These are phyloP conservation scores for Hyphopichia pseudoburtonii DNA, from an alignment of 1,139 yeast species.

Conservation along the genomic window DNA sequence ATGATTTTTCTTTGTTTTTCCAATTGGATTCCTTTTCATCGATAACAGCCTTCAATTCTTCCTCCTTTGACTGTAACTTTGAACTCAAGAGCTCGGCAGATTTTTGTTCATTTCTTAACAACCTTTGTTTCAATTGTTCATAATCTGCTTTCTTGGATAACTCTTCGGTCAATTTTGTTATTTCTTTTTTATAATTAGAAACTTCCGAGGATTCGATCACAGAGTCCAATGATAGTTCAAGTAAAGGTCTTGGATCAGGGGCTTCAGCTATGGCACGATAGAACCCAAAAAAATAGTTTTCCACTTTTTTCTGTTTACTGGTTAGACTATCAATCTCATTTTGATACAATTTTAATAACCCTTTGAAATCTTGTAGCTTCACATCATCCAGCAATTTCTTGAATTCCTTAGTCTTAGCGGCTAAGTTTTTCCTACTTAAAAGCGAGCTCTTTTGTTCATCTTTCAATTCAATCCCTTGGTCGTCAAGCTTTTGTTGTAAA, in stretches of 20 bases:
- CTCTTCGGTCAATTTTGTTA: conserved; percentile 57
- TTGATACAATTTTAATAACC: conserved; percentile 77
- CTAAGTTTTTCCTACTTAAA: conserved; percentile 70
- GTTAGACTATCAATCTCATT: conserved; percentile 84
- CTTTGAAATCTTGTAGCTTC: conserved; percentile 65
- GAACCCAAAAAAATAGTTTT: conserved; percentile 67
- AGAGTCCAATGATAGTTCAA: conserved; percentile 70
- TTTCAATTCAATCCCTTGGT: conserved; percentile 70
- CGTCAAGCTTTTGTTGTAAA: conserved; percentile 71
- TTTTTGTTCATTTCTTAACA: conserved; percentile 58
- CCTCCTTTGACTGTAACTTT: conserved; percentile 55
- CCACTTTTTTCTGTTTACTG: conserved; percentile 72
- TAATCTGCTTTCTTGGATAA: conserved; percentile 73
- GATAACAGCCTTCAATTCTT: conserved; percentile 56
- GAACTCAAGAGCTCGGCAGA: conserved; percentile 52
- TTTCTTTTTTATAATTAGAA: conserved; percentile 52
- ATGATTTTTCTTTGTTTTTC: conserved; percentile 50
- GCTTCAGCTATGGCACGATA: conserved; percentile 82
- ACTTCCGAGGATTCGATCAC: conserved; percentile 60
- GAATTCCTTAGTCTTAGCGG: conserved; percentile 80
- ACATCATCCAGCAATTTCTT: conserved; percentile 65
- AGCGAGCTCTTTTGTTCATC: conserved; percentile 68
- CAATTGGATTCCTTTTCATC: conserved; percentile 67
- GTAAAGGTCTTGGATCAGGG: conserved; percentile 86
- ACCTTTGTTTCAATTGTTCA: conserved; percentile 65